Evolutionary conservation across 352 stramenopile genomes (phyloP), one percentile per base, ranked within the genome.

Genomic region (Pythium diclinum): DNA sequence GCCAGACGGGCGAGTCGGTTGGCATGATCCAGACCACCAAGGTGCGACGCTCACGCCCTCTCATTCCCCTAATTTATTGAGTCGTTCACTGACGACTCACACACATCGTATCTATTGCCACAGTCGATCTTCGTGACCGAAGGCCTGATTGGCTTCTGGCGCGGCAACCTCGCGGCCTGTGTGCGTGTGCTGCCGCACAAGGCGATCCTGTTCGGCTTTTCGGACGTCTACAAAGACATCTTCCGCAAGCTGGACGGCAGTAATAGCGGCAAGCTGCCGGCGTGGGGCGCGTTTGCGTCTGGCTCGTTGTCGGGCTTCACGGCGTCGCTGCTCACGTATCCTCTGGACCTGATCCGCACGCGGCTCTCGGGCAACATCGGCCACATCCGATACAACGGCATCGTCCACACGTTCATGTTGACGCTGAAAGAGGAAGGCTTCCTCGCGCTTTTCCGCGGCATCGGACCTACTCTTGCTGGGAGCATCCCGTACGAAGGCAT

Each of bases 161-260:
- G 85, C 4, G 85, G 85, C 63, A 93, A 93, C 62, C 61, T 79
- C 49, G 81, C 85, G 2, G 83, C 83, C 30, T 93, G 85, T 40
- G 81, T 92, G 68, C 80, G 85, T 32, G 79, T 93, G n/a, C 72
- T 93, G 38, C 85, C 85, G 6, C 81, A 91, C 68, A 93, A 92
- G 47, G 85, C 82, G 6, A 73, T 93, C 13, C 75, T 92, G 51
- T 96, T 96, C 65, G 84, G 77, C 44, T 94, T 85, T 58, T 94
- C 87, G 25, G 88, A 96, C 74, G 78, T 88, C 13, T 96, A 94
- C 75, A 95, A 95, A 68, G 83, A 92, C 51, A 40, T 87, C 6
- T 84, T 94, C 63, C 73, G 79, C 11, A 54, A 47, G 36, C 52
- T 70, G 28, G 49, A 64, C 28, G 63, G 58, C 3, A 64, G 74